A percentile compares a stretch with the other conserved stretches of the same genome.
Conservation (phyloP, 176 grass and related monocot genomes). For the Themeda triandra region DNA sequence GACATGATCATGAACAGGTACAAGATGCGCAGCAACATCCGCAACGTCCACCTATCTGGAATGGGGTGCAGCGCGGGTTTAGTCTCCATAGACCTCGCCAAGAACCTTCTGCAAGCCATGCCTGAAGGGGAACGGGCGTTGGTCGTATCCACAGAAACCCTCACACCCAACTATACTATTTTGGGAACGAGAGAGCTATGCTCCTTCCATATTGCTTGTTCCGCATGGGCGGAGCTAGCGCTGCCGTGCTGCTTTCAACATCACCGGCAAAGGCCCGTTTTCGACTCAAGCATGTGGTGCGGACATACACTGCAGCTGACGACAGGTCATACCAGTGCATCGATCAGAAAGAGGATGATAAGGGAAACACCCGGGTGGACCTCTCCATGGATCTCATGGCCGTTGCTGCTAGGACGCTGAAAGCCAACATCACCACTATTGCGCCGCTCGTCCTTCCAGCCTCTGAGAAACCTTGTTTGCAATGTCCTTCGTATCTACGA, state of each 20-base stretch:
- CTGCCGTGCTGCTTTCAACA: not conserved
- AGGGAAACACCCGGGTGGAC: not conserved
- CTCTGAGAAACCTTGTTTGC: slow-evolving; percentile 9
- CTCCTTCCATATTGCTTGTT: not conserved
- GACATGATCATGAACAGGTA: slow-evolving; percentile 36
- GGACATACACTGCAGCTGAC: not conserved
- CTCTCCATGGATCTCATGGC: not conserved
- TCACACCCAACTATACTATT: not conserved
- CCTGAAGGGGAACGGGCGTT: not conserved
- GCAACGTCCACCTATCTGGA: slow-evolving; percentile 28
- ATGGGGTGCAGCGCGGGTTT: slow-evolving; percentile 44
- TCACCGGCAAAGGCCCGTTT: not conserved
- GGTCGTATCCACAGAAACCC: not conserved
- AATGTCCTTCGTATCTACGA: not conserved
- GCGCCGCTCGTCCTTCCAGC: slow-evolving; percentile 1
- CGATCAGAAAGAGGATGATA: slow-evolving; percentile 7
- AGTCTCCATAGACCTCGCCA: slow-evolving; percentile 26
- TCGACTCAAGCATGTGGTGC: not conserved
- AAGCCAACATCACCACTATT: not conserved
- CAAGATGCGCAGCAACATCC: slow-evolving; percentile 31
- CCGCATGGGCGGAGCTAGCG: slow-evolving; percentile 14
- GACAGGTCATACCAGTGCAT: slow-evolving; percentile 7
- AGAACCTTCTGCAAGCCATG: slow-evolving; percentile 24
- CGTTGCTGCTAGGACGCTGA: not conserved
- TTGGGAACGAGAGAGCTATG: slow-evolving; percentile 1